Percentiles rank a stretch among this genome's conserved stretches.
These are phyloP conservation scores for Verticillium zaregamsianum DNA, from an alignment of 2,329 filamentous ascomycete species.

Conservation along the genomic window DNA sequence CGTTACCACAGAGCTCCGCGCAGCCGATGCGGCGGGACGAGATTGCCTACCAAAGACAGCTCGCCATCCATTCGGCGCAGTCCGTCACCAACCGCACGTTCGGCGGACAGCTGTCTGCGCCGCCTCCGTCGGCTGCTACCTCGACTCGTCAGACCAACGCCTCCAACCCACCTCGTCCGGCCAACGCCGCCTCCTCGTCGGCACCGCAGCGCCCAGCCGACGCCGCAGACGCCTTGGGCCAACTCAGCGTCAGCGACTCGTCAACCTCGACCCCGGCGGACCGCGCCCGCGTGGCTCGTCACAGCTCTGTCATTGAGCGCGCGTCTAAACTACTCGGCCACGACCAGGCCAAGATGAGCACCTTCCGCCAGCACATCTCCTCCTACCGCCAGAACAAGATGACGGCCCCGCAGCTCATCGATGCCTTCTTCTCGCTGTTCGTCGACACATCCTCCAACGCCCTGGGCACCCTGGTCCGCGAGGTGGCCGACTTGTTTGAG, in stretches of 20 bases:
- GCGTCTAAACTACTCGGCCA: slow-evolving; percentile 77
- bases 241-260: slow-evolving; percentile 46
- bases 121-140: slow-evolving; percentile 12
- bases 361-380: slow-evolving; percentile 78
- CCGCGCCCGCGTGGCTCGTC: slow-evolving; percentile 73
- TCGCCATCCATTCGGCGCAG: slow-evolving; percentile 86
- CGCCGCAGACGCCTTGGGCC: slow-evolving; percentile 36
- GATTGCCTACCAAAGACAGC: slow-evolving; percentile 84
- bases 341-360: slow-evolving; percentile 66
- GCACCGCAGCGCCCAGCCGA: slow-evolving; percentile 13
- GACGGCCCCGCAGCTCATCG: slow-evolving; percentile 72
- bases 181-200: slow-evolving; percentile 10
- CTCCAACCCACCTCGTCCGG: slow-evolving; percentile 2
- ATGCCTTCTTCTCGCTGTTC: slow-evolving; percentile 83
- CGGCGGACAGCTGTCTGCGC: slow-evolving; percentile 71
- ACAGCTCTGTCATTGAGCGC: slow-evolving; percentile 80
- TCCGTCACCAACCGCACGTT: slow-evolving; percentile 77
- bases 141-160: slow-evolving; percentile 7
- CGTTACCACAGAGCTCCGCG: slow-evolving; percentile 69
- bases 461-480: slow-evolving; percentile 83
- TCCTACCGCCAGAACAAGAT: slow-evolving; percentile 68
- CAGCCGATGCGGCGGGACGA: slow-evolving; percentile 82
- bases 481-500: slow-evolving; percentile 90
- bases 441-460: slow-evolving; percentile 72
- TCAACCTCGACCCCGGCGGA: slow-evolving; percentile 63